Evolutionary conservation across 2,329 filamentous ascomycete species (phyloP).

Genomic region (Cercospora sesami): DNA sequence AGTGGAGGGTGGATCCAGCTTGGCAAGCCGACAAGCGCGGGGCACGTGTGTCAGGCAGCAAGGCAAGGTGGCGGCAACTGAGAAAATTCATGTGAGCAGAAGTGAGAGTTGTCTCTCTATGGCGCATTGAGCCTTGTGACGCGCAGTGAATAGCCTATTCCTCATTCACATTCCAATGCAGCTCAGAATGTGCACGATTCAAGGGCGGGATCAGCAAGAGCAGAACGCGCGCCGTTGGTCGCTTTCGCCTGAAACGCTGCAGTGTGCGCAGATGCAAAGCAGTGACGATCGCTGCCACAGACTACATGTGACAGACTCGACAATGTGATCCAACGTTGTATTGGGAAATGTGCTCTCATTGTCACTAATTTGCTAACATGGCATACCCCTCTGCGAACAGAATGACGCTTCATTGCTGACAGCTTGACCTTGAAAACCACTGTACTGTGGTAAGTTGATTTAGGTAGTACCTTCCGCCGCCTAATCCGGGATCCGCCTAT

Average conservation of each 20-base stretch:
- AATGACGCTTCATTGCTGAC: background rate
- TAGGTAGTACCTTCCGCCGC: background rate
- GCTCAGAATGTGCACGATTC: background rate
- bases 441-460: background rate
- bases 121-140: background rate
- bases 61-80: constrained; percentile 4
- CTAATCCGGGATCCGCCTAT: background rate
- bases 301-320: background rate
- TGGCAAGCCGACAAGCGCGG: constrained; percentile 6
- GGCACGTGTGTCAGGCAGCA: constrained; percentile 9
- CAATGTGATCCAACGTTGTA: background rate
- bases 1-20: constrained; percentile 4
- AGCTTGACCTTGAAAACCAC: background rate
- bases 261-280: background rate
- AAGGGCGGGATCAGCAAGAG: background rate
- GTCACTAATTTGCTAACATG: background rate
- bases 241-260: background rate
- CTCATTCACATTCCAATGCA: background rate
- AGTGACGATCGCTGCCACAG: background rate
- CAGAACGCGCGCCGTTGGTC: background rate
- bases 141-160: background rate
- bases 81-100: background rate
- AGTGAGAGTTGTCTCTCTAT: background rate
- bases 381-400: background rate
- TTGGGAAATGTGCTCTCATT: background rate